Percentiles rank a stretch among this genome's conserved stretches.
phyloP scores from a whole-genome alignment of 148 eudicot species.

The Cornus suecica region DNA sequence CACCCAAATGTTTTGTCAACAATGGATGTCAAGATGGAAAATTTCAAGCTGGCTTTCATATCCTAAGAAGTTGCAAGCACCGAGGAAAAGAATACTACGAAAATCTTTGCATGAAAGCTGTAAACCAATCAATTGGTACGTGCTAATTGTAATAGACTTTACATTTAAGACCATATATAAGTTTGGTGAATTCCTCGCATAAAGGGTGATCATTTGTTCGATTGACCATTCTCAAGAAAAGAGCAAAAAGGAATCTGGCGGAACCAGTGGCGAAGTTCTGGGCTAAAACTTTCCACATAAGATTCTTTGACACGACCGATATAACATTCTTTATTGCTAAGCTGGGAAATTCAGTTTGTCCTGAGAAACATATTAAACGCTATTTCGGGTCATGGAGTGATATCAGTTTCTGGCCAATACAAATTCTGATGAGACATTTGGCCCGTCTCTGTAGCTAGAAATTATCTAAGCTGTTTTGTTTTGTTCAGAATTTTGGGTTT shows the following conservation, averaged over 20 bases:
- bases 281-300: neutral
- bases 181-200: neutral
- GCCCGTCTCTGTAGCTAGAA: too few species aligned
- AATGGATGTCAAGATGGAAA: conserved; percentile 30
- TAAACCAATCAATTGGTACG: conserved; percentile 97
- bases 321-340: neutral
- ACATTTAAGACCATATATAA: neutral
- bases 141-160: neutral
- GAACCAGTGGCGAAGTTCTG: neutral
- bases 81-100: conserved; percentile 90
- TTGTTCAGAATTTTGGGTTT: too few species aligned
- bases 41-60: conserved; percentile 61
- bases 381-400: neutral
- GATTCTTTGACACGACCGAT: neutral
- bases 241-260: too few species aligned
- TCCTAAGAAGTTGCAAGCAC: conserved; percentile 71
- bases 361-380: neutral
- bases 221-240: neutral
- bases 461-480: too few species aligned
- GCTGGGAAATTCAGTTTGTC: neutral
- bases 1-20: conserved; percentile 16
- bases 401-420: neutral
- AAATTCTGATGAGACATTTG: too few species aligned
- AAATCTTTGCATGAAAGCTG: conserved; percentile 98
- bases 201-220: neutral